Conservation (phyloP, 306 rosid genomes). For the Fragaria nilgerrensis region DNA sequence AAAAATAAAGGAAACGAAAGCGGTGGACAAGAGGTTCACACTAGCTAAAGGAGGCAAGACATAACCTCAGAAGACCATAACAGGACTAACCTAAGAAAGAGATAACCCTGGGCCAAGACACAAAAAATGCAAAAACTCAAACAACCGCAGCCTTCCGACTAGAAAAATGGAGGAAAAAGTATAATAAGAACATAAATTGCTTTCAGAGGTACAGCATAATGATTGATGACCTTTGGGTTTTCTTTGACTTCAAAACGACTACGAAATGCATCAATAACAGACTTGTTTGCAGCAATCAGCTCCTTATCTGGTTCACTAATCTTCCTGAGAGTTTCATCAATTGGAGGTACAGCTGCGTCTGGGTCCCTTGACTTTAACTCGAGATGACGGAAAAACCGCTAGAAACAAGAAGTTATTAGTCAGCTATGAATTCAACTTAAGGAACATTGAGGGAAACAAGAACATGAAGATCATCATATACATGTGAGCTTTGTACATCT, state of each 20-base stretch:
- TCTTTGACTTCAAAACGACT: conserved; percentile 54
- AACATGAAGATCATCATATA: neutral
- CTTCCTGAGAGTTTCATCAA: conserved; percentile 73
- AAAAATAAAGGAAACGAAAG: neutral
- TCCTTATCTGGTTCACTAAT: conserved; percentile 65
- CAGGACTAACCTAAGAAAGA: neutral
- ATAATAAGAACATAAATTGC: conserved; percentile 2
- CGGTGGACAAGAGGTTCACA: neutral
- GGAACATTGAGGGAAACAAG: neutral
- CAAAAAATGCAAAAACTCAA: neutral
- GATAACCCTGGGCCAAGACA: neutral
- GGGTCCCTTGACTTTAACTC: conserved; percentile 80
- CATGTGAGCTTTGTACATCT: neutral
- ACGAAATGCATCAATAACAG: conserved; percentile 44
- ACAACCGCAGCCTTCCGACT: neutral
- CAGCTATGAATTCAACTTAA: conserved; percentile 17
- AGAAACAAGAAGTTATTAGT: conserved; percentile 29
- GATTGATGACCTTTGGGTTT: conserved; percentile 47
- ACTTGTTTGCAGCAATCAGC: conserved; percentile 48
- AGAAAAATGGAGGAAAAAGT: neutral
- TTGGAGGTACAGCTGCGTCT: conserved; percentile 69
- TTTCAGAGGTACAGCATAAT: neutral
- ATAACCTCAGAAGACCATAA: neutral
- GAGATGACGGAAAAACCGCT: conserved; percentile 69
- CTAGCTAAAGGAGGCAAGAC: neutral